These are phyloP conservation scores for Periconia sp. DNA, from an alignment of 2,329 filamentous ascomycete genomes.

Conservation along the genomic window DNA sequence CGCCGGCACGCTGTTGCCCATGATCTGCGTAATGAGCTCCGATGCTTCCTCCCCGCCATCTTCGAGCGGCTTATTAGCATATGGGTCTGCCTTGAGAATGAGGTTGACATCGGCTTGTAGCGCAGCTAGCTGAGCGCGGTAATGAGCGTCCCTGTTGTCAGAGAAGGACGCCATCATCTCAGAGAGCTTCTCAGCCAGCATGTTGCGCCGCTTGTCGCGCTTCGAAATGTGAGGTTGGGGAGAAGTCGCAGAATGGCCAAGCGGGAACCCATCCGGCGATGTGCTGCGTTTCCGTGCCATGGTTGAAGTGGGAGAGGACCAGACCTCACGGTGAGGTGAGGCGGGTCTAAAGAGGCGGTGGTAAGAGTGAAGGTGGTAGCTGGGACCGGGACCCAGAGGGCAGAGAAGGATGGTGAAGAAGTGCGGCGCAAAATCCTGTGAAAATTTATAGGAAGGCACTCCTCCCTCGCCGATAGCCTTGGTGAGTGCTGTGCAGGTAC, in stretches of 20 bases:
- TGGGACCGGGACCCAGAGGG: not conserved
- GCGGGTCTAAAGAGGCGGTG: not conserved
- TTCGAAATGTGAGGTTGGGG: constrained; percentile 69
- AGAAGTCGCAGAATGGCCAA: constrained; percentile 47
- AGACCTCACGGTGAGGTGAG: not conserved
- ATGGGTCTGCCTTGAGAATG: constrained; percentile 84
- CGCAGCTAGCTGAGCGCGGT: constrained; percentile 86
- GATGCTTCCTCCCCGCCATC: constrained; percentile 70
- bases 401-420: not conserved
- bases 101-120: constrained; percentile 91
- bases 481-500: not conserved
- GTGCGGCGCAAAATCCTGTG: no score
- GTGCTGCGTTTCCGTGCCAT: constrained; percentile 49
- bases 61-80: constrained; percentile 71
- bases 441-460: not conserved
- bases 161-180: constrained; percentile 79
- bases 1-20: constrained; percentile 47
- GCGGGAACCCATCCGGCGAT: constrained; percentile 43
- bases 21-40: constrained; percentile 59
- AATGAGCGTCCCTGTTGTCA: constrained; percentile 80
- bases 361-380: not conserved
- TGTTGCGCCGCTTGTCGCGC: constrained; percentile 86
- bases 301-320: constrained; percentile 7
- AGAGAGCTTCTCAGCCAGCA: constrained; percentile 78
- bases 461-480: not conserved